Evolutionary conservation across 2,329 filamentous ascomycete genomes (phyloP).

Genomic region (Aspergillus felis): DNA sequence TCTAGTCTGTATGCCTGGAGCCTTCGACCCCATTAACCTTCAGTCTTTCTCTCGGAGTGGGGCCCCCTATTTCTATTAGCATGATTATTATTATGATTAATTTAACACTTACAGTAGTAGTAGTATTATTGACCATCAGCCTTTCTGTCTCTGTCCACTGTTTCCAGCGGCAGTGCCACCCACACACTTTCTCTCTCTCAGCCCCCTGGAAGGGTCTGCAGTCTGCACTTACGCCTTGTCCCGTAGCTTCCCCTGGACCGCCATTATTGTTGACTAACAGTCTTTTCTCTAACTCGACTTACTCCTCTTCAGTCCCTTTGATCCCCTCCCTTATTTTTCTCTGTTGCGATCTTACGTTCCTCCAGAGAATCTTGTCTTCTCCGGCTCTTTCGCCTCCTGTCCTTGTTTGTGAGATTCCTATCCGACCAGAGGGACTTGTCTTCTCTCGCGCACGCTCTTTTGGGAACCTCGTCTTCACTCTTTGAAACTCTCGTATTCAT

Average conservation of each 20-base stretch:
- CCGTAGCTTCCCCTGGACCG: conserved; percentile 12
- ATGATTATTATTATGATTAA: background rate
- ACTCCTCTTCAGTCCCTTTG: conserved; percentile 19
- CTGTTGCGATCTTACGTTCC: conserved; percentile 16
- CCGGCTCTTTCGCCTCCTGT: conserved; percentile 20
- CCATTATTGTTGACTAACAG: background rate
- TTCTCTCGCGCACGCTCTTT: conserved; percentile 40
- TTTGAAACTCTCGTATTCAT: conserved; percentile 15
- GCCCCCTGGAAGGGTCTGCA: conserved; percentile 11
- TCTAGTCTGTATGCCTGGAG: background rate
- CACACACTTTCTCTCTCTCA: conserved; percentile 4
- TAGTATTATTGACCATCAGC: background rate
- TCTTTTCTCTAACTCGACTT: conserved; percentile 11
- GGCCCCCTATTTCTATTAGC: background rate
- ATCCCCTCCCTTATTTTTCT: conserved; percentile 22
- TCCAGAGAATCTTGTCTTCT: conserved; percentile 19
- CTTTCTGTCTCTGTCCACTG: conserved; percentile 2
- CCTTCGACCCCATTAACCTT: background rate
- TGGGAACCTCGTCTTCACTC: conserved; percentile 29
- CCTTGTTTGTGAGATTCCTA: conserved; percentile 29
- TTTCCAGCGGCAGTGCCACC: conserved; percentile 4
- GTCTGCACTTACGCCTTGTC: conserved; percentile 1
- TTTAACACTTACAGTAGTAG: background rate
- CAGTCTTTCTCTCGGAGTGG: background rate
- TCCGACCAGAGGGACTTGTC: conserved; percentile 38